phyloP scores from a whole-genome alignment of 495 filamentous ascomycete genomes.

The Paragyromitra xinjiangensis region DNA sequence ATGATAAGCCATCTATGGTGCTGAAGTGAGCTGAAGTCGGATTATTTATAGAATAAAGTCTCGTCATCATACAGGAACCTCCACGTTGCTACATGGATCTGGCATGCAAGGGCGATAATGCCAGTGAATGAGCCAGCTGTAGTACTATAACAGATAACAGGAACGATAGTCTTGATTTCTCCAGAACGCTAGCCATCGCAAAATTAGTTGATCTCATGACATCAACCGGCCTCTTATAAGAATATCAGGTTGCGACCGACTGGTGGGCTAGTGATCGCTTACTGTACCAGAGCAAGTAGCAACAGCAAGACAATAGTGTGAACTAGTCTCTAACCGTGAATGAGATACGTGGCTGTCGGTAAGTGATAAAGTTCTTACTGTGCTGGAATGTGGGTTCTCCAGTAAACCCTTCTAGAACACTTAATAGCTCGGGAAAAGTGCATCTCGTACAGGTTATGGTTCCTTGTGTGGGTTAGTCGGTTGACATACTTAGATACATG shows the following conservation, averaged over 20 bases:
- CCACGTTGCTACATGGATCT: not conserved
- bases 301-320: not conserved
- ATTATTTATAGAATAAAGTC: not conserved
- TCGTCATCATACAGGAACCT: not conserved
- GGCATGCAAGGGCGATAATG: not conserved
- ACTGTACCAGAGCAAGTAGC: not conserved
- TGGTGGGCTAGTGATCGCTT: not conserved
- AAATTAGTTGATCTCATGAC: not conserved
- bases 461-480: not conserved
- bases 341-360: not conserved
- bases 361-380: not conserved
- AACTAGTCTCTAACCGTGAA: too few species aligned
- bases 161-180: not conserved
- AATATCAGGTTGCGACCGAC: not conserved
- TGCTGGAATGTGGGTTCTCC: not conserved
- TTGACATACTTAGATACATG: not conserved
- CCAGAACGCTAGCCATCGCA: not conserved
- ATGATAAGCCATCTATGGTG: not conserved
- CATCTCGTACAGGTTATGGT: not conserved
- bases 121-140: not conserved
- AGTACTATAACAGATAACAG: not conserved
- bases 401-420: not conserved
- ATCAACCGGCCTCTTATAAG: not conserved
- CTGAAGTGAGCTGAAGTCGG: not conserved
- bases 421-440: not conserved